Conservation (phyloP, 2,329 filamentous ascomycete species). For the Blastomyces parvus region DNA sequence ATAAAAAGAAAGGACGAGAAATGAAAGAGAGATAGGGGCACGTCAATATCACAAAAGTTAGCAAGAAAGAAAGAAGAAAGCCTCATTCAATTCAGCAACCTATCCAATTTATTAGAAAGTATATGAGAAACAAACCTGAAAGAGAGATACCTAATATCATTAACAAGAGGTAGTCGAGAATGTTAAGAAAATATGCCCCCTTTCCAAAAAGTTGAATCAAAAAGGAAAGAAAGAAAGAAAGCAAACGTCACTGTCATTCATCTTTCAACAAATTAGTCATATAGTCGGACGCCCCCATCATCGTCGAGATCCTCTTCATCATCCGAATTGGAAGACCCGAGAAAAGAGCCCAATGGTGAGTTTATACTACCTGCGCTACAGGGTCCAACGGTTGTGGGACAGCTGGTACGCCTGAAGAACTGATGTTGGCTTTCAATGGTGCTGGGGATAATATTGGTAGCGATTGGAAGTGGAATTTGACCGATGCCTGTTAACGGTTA, state of each 20-base stretch:
- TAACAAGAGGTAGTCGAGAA: no score
- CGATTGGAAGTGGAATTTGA: neutral
- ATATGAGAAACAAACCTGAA: neutral
- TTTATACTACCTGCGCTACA: neutral
- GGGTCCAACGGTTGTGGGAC: neutral
- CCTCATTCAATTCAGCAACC: no score
- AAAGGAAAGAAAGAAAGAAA: neutral
- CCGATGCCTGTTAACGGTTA: neutral
- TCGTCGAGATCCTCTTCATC: constrained; percentile 5
- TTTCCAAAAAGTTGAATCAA: neutral
- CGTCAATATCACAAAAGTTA: no score
- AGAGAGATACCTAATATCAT: neutral
- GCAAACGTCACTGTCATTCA: neutral
- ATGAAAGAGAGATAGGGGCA: neutral
- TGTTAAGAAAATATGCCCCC: no score
- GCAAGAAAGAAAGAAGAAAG: no score
- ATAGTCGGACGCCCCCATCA: neutral
- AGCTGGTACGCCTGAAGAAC: neutral
- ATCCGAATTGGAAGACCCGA: neutral
- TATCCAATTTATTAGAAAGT: no score
- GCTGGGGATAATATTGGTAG: neutral
- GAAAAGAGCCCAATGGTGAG: neutral
- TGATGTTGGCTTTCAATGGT: neutral
- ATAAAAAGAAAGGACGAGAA: neutral
- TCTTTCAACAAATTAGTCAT: neutral